These are phyloP conservation scores for Bonia amplexicaulis DNA, from an alignment of 176 grass and related monocot species.

Conservation along the genomic window DNA sequence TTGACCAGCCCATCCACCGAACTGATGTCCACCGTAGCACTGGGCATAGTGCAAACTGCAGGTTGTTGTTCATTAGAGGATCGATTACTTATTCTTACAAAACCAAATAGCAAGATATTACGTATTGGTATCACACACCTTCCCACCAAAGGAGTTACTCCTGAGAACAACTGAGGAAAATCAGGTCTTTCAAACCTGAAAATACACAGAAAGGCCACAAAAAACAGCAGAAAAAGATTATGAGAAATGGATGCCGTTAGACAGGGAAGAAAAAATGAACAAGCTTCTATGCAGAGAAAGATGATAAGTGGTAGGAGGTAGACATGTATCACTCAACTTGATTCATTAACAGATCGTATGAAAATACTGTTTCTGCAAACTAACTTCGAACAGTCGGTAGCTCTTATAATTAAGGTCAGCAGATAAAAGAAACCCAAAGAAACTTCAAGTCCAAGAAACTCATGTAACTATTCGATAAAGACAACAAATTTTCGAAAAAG, in stretches of 20 bases:
- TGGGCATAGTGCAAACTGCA: slow-evolving; percentile 83
- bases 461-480: neutral
- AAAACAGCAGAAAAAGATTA: neutral
- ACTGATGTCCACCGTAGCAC: slow-evolving; percentile 95
- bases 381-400: neutral
- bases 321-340: neutral
- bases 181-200: slow-evolving; percentile 81
- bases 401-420: neutral
- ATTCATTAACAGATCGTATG: neutral
- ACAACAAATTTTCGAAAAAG: neutral
- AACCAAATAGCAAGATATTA: slow-evolving; percentile 11
- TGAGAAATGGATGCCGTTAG: neutral
- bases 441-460: neutral
- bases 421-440: neutral
- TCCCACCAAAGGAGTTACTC: slow-evolving; percentile 69
- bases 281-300: neutral
- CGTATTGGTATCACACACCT: slow-evolving; percentile 45
- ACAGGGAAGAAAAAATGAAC: neutral
- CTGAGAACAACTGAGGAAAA: slow-evolving; percentile 79
- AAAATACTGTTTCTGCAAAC: neutral
- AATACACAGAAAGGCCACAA: slow-evolving; percentile 16
- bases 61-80: slow-evolving; percentile 10
- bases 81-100: neutral
- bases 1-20: slow-evolving; percentile 94
- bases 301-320: neutral